phyloP scores from a whole-genome alignment of 441 rosid species.

The Corymbia calophylla region DNA sequence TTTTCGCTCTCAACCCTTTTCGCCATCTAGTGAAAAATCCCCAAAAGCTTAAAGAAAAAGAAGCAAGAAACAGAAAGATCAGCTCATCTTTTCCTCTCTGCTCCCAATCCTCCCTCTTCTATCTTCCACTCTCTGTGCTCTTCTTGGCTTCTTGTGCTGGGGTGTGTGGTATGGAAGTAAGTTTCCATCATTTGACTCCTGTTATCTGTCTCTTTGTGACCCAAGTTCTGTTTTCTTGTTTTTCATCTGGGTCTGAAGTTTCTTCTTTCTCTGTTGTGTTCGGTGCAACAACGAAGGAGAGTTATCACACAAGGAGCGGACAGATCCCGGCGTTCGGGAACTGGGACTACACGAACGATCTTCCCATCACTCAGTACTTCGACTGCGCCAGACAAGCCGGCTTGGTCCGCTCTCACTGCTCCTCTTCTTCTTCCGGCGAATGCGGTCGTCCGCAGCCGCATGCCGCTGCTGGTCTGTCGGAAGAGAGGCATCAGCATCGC shows the following conservation, averaged over 20 bases:
- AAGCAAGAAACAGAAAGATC: not conserved
- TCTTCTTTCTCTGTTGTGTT: not conserved
- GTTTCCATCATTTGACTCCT: not conserved
- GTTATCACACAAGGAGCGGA: constrained; percentile 25
- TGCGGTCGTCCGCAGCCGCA: constrained; percentile 17
- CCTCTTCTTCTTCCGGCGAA: constrained; percentile 47
- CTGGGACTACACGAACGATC: constrained; percentile 60
- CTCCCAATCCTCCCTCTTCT: not conserved
- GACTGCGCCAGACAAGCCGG: constrained; percentile 73
- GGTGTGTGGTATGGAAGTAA: not conserved
- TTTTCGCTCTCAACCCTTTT: not conserved
- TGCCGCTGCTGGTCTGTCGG: constrained; percentile 12
- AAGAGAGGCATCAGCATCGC: constrained; percentile 12
- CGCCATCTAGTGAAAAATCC: not conserved
- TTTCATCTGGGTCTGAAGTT: not conserved
- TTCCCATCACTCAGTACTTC: constrained; percentile 73
- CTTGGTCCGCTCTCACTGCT: constrained; percentile 34
- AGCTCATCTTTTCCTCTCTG: not conserved
- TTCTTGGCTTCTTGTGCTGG: not conserved
- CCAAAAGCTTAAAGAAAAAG: not conserved
- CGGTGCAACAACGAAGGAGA: not conserved
- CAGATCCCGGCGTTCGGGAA: constrained; percentile 66
- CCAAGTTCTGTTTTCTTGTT: not conserved
- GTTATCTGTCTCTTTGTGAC: not conserved
- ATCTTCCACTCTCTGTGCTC: not conserved